Conservation (phyloP, 371 early-diverging fungal genomes). For the Dichotomocladium elegans region DNA sequence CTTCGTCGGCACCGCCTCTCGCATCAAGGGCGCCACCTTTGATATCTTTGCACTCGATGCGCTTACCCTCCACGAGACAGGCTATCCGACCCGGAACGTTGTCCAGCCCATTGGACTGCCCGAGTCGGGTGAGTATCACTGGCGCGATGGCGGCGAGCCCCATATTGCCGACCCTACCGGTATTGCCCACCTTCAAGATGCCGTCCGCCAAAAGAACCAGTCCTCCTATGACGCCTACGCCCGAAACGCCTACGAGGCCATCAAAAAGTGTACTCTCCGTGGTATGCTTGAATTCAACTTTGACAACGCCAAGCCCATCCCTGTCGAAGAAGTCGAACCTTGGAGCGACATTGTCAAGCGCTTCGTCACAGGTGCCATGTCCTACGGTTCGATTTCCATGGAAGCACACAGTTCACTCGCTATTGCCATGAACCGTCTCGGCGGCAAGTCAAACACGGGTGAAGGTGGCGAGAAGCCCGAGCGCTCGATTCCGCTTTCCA, state of each 20-base stretch:
- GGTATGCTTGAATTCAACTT: slow-evolving; percentile 91
- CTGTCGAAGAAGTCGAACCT: slow-evolving; percentile 93
- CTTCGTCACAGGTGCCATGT: slow-evolving; percentile 98
- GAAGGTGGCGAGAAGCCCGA: slow-evolving; percentile 96
- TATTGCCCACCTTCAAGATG: slow-evolving; percentile 91
- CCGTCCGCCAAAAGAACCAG: slow-evolving; percentile 91
- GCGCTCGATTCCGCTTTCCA: slow-evolving; percentile 62
- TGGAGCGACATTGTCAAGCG: slow-evolving; percentile 95
- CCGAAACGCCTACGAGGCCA: slow-evolving; percentile 70
- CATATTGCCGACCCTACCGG: slow-evolving; percentile 90
- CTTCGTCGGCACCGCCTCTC: slow-evolving; percentile 92
- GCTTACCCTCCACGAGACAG: slow-evolving; percentile 80
- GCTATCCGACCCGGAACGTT: slow-evolving; percentile 73
- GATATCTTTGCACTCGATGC: slow-evolving; percentile 88
- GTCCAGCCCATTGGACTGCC: slow-evolving; percentile 66
- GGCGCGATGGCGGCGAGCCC: slow-evolving; percentile 89
- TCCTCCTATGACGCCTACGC: slow-evolving; percentile 84
- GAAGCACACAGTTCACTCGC: slow-evolving; percentile 94
- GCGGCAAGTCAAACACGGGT: slow-evolving; percentile 96
- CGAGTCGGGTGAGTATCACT: slow-evolving; percentile 95
- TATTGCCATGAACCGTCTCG: slow-evolving; percentile 91
- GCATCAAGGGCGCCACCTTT: slow-evolving; percentile 91
- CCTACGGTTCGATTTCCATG: slow-evolving; percentile 95
- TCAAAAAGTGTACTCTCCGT: slow-evolving; percentile 90
- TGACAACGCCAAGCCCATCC: slow-evolving; percentile 68